Evolutionary conservation across 306 rosid species (phyloP), one percentile per base, ranked within the genome.

Genomic region (Quercus mongolica): DNA sequence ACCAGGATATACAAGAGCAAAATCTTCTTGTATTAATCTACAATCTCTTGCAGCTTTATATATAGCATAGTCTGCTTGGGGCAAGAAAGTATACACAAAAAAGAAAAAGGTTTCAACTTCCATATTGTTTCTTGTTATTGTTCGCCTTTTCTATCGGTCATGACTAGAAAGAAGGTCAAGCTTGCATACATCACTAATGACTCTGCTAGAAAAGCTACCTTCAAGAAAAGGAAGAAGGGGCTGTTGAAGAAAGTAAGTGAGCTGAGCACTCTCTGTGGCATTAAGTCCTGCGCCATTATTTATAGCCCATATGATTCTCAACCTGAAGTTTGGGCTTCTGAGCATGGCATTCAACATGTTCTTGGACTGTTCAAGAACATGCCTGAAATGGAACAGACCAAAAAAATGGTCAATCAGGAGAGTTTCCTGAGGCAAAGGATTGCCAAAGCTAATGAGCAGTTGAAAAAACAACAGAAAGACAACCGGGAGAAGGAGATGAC

Each of bases 141-240:
- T 38, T 7, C 46, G 49, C 57, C 52, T 74, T 17, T 56, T 69
- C 9, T 25, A 11, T 19, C 18, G 8, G 19, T 52, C 58, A 92
- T 89, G 97, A 80, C 92, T 0, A 84, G 92, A 73, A 84, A 78
- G 80, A 91, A 86, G 82, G 91, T 84, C 74, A 88, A 84, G 5
- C 86, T 89, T 4, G 81, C 85, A 1, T 92, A 74, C 71, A 80
- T 89, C 52, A 3, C 75, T 0, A 83, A 82, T 19, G 86, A 77
- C 33, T 54, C 86, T 0, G 83, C 91, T 26, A 83, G 94, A 54
- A 94, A 91, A 73, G 83, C 88, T 6, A 88, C 91, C 0, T 91
- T 63, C 71, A 87, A 85, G 88, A 90, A 90, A 86, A 85, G 90
- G 82, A 90, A 87, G 88, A 89, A 67, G 73, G 92, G 95, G 9